phyloP scores from a whole-genome alignment of 2,329 filamentous ascomycete species.

The Tolypocladium ophioglossoides region DNA sequence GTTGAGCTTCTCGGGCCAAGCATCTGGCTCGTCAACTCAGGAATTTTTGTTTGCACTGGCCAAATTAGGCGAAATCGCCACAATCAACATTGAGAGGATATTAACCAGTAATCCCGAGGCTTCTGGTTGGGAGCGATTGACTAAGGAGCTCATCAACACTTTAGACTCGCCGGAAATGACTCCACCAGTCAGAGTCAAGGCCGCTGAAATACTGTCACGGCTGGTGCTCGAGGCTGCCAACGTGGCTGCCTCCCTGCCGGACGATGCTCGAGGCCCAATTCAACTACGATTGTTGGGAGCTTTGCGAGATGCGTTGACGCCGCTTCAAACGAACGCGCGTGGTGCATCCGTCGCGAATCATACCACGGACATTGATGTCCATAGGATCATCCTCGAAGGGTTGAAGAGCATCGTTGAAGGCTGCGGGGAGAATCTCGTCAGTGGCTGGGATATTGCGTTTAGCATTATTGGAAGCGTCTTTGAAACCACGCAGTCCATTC shows the following conservation, averaged over 20 bases:
- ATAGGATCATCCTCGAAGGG: slow-evolving; percentile 68
- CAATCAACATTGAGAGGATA: slow-evolving; percentile 66
- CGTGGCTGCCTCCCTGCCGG: slow-evolving; percentile 40
- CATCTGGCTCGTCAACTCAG: slow-evolving; percentile 41
- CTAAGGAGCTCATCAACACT: slow-evolving; percentile 39
- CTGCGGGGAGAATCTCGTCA: slow-evolving; percentile 71
- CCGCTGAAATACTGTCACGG: slow-evolving; percentile 53
- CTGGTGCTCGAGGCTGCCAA: slow-evolving; percentile 47
- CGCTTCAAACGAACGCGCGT: slow-evolving; percentile 42
- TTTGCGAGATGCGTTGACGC: slow-evolving; percentile 46
- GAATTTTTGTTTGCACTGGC: slow-evolving; percentile 58
- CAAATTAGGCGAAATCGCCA: slow-evolving; percentile 62
- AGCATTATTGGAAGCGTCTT: slow-evolving; percentile 80
- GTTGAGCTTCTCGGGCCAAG: slow-evolving; percentile 35
- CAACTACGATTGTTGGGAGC: slow-evolving; percentile 64
- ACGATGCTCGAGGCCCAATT: slow-evolving; percentile 44
- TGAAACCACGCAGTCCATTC: slow-evolving; percentile 26
- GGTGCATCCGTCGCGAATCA: slow-evolving; percentile 46
- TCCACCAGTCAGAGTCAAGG: slow-evolving; percentile 44
- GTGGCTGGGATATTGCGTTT: slow-evolving; percentile 80
- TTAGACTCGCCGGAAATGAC: slow-evolving; percentile 36
- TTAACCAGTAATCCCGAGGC: slow-evolving; percentile 53
- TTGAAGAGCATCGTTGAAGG: slow-evolving; percentile 77
- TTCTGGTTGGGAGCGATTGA: slow-evolving; percentile 68
- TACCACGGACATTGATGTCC: slow-evolving; percentile 64